Percentiles rank a stretch among this genome's conserved stretches.
Evolutionary conservation across 73 alveolate species (phyloP).

Genomic region (Blepharisma japonicum): DNA sequence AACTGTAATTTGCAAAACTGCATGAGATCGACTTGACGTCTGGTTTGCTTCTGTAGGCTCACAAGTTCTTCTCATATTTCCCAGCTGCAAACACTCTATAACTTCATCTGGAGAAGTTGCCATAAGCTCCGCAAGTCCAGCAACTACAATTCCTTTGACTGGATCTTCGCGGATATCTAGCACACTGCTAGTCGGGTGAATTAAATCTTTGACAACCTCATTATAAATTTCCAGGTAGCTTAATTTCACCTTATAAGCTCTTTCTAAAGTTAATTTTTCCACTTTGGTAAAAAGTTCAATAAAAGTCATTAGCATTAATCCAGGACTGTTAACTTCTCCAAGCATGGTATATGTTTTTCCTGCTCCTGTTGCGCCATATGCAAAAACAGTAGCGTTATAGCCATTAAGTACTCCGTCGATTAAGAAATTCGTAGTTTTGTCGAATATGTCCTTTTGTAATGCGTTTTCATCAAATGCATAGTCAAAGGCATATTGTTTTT

Average conservation of each 20-base stretch:
- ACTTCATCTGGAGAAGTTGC: constrained; percentile 81
- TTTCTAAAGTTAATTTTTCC: constrained; percentile 51
- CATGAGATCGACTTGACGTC: constrained; percentile 95
- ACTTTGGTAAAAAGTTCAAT: constrained; percentile 73
- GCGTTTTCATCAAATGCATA: constrained; percentile 93
- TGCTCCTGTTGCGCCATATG: constrained; percentile 98
- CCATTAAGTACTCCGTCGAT: constrained; percentile 96
- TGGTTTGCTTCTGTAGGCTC: constrained; percentile 99
- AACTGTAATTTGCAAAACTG: constrained; percentile 81
- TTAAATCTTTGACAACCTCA: constrained; percentile 82
- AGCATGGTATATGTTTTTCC: constrained; percentile 99
- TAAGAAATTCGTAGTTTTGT: constrained; percentile 85
- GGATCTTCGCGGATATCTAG: constrained; percentile 93
- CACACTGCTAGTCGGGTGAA: constrained; percentile 59
- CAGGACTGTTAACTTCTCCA: constrained; percentile 86
- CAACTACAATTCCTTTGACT: constrained; percentile 75
- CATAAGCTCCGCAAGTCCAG: constrained; percentile 80
- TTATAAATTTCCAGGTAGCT: constrained; percentile 75
- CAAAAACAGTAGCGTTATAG: constrained; percentile 96
- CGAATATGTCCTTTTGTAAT: constrained; percentile 77
- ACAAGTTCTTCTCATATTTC: constrained; percentile 95
- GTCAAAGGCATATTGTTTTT: constrained; percentile 95
- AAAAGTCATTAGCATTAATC: constrained; percentile 82
- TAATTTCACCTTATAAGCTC: constrained; percentile 76
- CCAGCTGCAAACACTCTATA: constrained; percentile 77